Base-by-base conservation (phyloP, 2,329 filamentous ascomycete genomes). In the Xylaria sp. region DNA sequence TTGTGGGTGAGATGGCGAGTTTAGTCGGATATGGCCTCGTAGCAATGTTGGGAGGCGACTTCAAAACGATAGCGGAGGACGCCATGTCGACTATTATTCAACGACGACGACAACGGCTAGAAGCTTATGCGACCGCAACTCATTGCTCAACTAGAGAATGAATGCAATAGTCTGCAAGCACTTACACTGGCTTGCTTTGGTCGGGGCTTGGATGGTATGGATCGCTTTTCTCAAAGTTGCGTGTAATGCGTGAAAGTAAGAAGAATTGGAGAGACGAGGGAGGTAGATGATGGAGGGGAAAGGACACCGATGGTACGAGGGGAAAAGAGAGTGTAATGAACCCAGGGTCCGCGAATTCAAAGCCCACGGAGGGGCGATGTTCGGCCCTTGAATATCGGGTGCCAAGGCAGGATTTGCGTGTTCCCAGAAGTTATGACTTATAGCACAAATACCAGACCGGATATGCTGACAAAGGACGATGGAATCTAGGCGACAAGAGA, bases 1-100 rank as follows among this genome's bases (percentile, higher is more conserved):
- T 75, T 23, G 75, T 68, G 60, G 78, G 71, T 29, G 76, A 69
- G 68, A 78, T 79, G 60, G 75, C 63, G 47, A 79, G 71, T 69
- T 77, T 77, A 61, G 71, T 71, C 64, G 72, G 74, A 40, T 68
- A 72, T 53, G 75, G 68, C 63, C 70, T 75, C 55, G 69, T 54
- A 40, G 63, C 55, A 32, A 59, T 66, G 51, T 68, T 71, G 27
- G 71, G 55, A 61, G 74, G 61, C 63, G 73, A 64, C 42, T 54
- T 61, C 40, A 68, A 32, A 63, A 69, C 58, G 48, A 70, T 65
- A 50, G 71, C 63, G 48, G 74, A 68, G 67, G 76, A 71, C 25
- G 75, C 72, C 66, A 75, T 75, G 71, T 73, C 76, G 65, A 47
- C 32, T 50, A 4, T 25, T 47, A 35, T 35, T 6, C 23, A 42